A percentile compares a stretch with the other conserved stretches of the same genome.
Evolutionary conservation across 1,284 basidiomycete species (phyloP).

Genomic region (Moniliophthora roreri): DNA sequence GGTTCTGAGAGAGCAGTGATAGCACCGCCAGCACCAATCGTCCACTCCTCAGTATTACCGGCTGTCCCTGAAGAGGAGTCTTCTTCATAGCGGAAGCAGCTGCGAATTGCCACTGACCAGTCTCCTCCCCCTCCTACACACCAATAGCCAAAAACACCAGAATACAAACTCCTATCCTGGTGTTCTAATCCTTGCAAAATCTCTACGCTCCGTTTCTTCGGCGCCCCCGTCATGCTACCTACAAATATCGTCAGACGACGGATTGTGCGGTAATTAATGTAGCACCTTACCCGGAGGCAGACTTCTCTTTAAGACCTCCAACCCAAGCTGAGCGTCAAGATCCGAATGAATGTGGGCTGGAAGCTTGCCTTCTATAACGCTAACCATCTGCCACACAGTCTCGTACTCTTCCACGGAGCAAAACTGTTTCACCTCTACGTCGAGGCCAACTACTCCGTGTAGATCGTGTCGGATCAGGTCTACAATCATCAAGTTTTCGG

Average conservation of each 20-base stretch:
- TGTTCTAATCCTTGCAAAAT: slow-evolving; percentile 84
- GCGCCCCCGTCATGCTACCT: slow-evolving; percentile 98
- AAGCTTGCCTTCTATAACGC: slow-evolving; percentile 81
- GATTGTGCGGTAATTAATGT: neutral
- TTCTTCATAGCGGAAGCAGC: slow-evolving; percentile 78
- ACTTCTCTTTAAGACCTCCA: slow-evolving; percentile 78
- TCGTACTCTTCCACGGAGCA: slow-evolving; percentile 92
- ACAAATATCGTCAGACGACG: slow-evolving; percentile 9
- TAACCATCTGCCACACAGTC: slow-evolving; percentile 96
- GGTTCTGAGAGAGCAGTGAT: slow-evolving; percentile 93
- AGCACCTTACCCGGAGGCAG: slow-evolving; percentile 79
- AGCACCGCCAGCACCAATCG: slow-evolving; percentile 90
- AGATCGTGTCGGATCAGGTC: slow-evolving; percentile 95
- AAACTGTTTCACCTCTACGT: slow-evolving; percentile 84
- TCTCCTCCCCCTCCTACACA: slow-evolving; percentile 88
- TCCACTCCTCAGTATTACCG: slow-evolving; percentile 55
- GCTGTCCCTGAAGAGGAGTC: slow-evolving; percentile 6
- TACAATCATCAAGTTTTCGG: slow-evolving; percentile 99
- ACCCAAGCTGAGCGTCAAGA: slow-evolving; percentile 55
- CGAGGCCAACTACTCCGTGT: slow-evolving; percentile 70
- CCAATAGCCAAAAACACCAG: slow-evolving; percentile 94
- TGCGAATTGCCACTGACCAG: slow-evolving; percentile 96
- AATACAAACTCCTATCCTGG: slow-evolving; percentile 79
- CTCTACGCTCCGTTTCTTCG: slow-evolving; percentile 92
- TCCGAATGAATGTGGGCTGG: slow-evolving; percentile 28